Evolutionary conservation across 1,139 yeast genomes (phyloP), one percentile per base, ranked within the genome.

Genomic region (Geotrichum carabidarum): DNA sequence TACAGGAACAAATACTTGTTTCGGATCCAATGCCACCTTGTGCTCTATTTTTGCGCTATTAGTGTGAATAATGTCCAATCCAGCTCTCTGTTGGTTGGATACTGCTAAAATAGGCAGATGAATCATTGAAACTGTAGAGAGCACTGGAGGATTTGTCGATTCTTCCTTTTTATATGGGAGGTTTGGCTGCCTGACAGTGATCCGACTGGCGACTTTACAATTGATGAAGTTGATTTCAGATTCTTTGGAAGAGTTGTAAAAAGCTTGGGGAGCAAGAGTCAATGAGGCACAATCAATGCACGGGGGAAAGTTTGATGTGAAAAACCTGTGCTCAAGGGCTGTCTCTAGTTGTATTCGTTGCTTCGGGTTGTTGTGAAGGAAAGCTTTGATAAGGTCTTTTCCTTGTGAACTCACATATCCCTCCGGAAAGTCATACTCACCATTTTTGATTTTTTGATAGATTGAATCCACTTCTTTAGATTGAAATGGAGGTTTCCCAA

Each of bases 401-500:
- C 96, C 96, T 53, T 84, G 90, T 12, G 75, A 71, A 8, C 95
- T 82, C 44, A 87, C 81, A 63, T 80, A 79, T 61, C 85, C 90
- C 44, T 77, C 77, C 27, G 99, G 99, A 72, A 90, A 91, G 48
- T 74, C 73, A 68, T 84, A 90, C 62, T 88, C 95, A 53, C 86
- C 84, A 57, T 79, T 78, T 71, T 90, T 89, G 69, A 93, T 93
- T 71, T 96, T 65, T 56, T 90, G 95, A 71, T 93, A 93, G 61
- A 94, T 93, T 54, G 86, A 83, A 65, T 90, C 87, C 51, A 93
- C 97, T 68, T 91, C 96, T 69, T 89, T 89, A 38, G 96, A 90
- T 73, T 93, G 99, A 74, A 93, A 93, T 3, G 99, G 99, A 15
- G 99, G 98, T 69, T 89, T 90, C 34, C 98, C 98, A 54, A 86